Percentiles rank a stretch among this genome's conserved stretches.
These are phyloP conservation scores for Santalum album DNA, from an alignment of 164 flowering plant genomes.

Conservation along the genomic window DNA sequence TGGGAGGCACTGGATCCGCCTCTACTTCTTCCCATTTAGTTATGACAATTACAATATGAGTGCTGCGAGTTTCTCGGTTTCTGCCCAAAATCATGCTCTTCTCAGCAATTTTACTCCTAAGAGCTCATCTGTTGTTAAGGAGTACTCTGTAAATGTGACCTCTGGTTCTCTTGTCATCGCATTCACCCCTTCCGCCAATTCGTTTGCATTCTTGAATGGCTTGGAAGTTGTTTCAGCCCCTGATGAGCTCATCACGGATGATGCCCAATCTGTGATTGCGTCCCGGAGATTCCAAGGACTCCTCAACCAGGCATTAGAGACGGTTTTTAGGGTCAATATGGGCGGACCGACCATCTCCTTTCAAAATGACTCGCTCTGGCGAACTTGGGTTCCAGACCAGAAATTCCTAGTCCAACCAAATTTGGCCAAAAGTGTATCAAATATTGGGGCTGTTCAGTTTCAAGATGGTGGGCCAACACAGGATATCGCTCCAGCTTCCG, in stretches of 20 bases:
- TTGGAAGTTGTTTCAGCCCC: conserved; percentile 78
- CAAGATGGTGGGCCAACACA: conserved; percentile 40
- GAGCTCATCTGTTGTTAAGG: conserved; percentile 23
- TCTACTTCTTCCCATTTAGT: conserved; percentile 57
- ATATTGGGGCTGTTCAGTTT: too few species aligned
- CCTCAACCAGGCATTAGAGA: conserved; percentile 41
- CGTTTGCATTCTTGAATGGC: conserved; percentile 72
- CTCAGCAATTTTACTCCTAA: conserved; percentile 31
- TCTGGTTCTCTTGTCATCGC: conserved; percentile 33
- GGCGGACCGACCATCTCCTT: conserved; percentile 57
- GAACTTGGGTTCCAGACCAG: conserved; percentile 71
- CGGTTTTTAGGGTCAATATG: conserved; percentile 63
- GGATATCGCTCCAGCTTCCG: conserved; percentile 52
- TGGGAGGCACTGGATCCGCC: conserved; percentile 73
- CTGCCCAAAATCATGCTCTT: conserved; percentile 32
- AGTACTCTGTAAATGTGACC: conserved; percentile 46
- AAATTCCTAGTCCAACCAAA: conserved; percentile 24
- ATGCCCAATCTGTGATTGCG: conserved; percentile 21
- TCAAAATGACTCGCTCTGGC: conserved; percentile 55
- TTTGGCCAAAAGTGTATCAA: conserved; percentile 23
- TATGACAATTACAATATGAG: conserved; percentile 31
- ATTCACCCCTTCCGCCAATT: conserved; percentile 41
- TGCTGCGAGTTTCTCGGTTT: conserved; percentile 43
- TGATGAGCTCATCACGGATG: conserved; percentile 38
- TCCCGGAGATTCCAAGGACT: conserved; percentile 26